Percentiles rank a stretch among this genome's conserved stretches.
phyloP scores from a whole-genome alignment of 257 asterid species.

The Dorcoceras hygrometricum region DNA sequence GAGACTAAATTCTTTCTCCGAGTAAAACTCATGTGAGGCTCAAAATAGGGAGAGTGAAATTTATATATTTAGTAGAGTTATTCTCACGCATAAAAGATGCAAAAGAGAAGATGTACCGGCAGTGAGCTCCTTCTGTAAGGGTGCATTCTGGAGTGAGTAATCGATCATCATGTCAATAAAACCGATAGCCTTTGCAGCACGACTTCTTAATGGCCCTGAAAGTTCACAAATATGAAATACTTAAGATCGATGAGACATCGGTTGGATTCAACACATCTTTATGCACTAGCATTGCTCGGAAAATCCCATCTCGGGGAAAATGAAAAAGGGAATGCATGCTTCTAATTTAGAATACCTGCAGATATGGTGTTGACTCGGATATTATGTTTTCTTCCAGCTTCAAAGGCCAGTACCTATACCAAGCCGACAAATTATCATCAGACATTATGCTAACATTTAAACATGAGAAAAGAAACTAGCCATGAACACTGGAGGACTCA shows the following conservation, averaged over 20 bases:
- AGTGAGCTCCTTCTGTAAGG: slow-evolving; percentile 39
- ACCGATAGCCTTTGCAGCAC: slow-evolving; percentile 56
- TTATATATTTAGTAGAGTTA: too few species aligned
- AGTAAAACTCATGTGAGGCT: too few species aligned
- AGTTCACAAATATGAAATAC: not conserved
- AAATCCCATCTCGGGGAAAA: too few species aligned
- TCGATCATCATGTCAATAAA: slow-evolving; percentile 60
- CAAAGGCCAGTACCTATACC: slow-evolving; percentile 87
- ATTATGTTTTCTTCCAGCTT: slow-evolving; percentile 82
- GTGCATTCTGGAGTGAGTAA: slow-evolving; percentile 43
- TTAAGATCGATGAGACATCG: too few species aligned
- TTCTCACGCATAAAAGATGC: too few species aligned
- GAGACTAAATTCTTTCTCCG: too few species aligned
- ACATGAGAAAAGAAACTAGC: slow-evolving; percentile 6
- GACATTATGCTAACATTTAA: slow-evolving; percentile 2
- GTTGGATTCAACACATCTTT: too few species aligned
- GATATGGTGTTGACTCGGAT: slow-evolving; percentile 95
- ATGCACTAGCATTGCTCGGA: too few species aligned
- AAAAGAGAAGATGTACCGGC: too few species aligned
- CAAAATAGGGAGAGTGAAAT: too few species aligned
- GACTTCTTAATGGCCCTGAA: slow-evolving; percentile 50
- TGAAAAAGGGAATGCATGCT: too few species aligned
- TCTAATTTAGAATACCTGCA: slow-evolving; percentile 57
- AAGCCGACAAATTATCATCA: slow-evolving; percentile 18
- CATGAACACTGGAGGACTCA: slow-evolving; percentile 30